Conservation (phyloP, 1,284 basidiomycete species). For the Ceratobasidium sp. region DNA sequence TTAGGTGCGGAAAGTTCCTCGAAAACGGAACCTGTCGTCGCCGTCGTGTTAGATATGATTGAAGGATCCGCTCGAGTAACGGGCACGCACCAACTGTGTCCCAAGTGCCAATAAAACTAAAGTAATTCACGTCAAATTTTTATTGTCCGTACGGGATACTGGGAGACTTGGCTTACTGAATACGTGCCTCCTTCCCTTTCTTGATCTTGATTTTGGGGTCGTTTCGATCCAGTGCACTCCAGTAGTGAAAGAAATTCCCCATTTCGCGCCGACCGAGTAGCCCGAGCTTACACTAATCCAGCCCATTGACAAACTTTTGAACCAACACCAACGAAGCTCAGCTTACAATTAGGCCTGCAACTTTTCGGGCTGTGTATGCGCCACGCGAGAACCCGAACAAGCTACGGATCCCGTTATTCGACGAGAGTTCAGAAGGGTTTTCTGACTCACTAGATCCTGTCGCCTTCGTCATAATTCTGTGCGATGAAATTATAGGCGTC, state of each 20-base stretch:
- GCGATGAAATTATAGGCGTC: slow-evolving; percentile 49
- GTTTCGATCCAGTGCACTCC: slow-evolving; percentile 37
- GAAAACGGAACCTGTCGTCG: slow-evolving; percentile 15
- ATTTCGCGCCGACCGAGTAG: slow-evolving; percentile 42
- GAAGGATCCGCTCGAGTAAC: background rate
- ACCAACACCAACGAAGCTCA: background rate
- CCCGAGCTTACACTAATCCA: slow-evolving; percentile 34
- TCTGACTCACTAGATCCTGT: slow-evolving; percentile 38
- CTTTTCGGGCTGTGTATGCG: slow-evolving; percentile 49
- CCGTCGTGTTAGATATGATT: background rate
- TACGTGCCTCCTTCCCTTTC: background rate
- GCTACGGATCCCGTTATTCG: background rate
- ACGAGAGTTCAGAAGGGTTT: background rate
- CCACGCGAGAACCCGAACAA: slow-evolving; percentile 48
- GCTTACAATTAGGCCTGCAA: slow-evolving; percentile 47
- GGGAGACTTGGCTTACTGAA: slow-evolving; percentile 11
- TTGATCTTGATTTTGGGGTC: slow-evolving; percentile 6
- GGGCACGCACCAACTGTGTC: slow-evolving; percentile 25
- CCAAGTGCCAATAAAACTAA: slow-evolving; percentile 31
- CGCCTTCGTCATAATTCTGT: slow-evolving; percentile 43
- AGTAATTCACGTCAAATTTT: background rate
- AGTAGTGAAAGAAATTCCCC: slow-evolving; percentile 46
- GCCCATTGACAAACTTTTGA: background rate
- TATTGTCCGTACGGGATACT: background rate
- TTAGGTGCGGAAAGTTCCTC: slow-evolving; percentile 35